phyloP scores from a whole-genome alignment of 768 basidiomycete species.

The Gelatoporia subvermispora region DNA sequence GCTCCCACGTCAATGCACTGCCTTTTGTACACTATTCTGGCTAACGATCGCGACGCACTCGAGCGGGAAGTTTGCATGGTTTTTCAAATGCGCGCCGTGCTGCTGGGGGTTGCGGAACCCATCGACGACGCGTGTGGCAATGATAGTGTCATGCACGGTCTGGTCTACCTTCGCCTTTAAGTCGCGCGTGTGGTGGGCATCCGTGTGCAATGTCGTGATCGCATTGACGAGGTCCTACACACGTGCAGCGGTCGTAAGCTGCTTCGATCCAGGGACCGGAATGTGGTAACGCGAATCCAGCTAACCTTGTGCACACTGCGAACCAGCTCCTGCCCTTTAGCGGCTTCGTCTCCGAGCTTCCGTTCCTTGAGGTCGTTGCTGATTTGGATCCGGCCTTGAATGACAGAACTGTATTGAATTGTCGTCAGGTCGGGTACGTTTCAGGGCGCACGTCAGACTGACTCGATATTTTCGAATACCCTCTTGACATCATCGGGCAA shows the following conservation, averaged over 20 bases:
- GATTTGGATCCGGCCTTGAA: constrained; percentile 68
- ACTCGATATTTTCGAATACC: constrained; percentile 71
- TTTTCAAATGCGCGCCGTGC: constrained; percentile 65
- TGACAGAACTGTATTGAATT: constrained; percentile 9
- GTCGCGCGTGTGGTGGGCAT: constrained; percentile 62
- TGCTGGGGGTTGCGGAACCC: constrained; percentile 74
- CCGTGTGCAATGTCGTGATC: constrained; percentile 58
- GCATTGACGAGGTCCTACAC: constrained; percentile 61
- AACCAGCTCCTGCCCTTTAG: constrained; percentile 67
- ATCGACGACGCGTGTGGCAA: constrained; percentile 71
- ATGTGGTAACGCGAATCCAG: background rate
- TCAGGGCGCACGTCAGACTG: constrained; percentile 17
- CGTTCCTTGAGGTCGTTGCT: constrained; percentile 74
- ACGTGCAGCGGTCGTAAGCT: background rate
- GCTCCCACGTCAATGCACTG: background rate
- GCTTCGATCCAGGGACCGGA: background rate
- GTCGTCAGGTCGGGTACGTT: background rate
- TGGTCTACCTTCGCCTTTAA: constrained; percentile 72
- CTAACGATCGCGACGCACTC: constrained; percentile 46
- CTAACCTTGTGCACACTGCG: constrained; percentile 62
- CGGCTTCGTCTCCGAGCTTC: constrained; percentile 70
- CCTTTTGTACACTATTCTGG: background rate
- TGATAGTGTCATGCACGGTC: constrained; percentile 75
- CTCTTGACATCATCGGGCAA: constrained; percentile 65
- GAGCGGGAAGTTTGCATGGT: constrained; percentile 75